Conservation (phyloP, 768 basidiomycete species). For the Pulveroboletus ravenelii region DNA sequence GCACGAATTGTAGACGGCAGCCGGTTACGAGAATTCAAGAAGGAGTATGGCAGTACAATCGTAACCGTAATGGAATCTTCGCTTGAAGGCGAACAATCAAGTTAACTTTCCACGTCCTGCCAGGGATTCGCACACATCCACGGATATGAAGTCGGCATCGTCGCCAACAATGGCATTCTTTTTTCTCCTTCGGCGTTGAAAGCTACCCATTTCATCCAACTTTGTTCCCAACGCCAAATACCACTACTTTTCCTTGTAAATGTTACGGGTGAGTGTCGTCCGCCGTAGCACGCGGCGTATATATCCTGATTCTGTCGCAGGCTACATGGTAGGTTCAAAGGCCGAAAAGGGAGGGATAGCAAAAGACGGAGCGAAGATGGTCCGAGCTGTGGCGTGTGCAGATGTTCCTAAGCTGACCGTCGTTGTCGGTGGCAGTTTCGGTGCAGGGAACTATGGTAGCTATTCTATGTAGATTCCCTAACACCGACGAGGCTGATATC, state of each 20-base stretch:
- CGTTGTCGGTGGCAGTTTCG: slow-evolving; percentile 89
- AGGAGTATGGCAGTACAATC: slow-evolving; percentile 88
- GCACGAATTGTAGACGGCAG: slow-evolving; percentile 89
- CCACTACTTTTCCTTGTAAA: slow-evolving; percentile 93
- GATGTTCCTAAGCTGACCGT: slow-evolving; percentile 94
- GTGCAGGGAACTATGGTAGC: slow-evolving; percentile 92
- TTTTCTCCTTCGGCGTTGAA: slow-evolving; percentile 93
- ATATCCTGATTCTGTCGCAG: slow-evolving; percentile 30
- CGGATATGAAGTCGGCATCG: slow-evolving; percentile 85
- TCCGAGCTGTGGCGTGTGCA: slow-evolving; percentile 89
- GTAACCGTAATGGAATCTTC: slow-evolving; percentile 58
- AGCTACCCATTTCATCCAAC: slow-evolving; percentile 91
- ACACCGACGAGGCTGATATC: slow-evolving; percentile 9
- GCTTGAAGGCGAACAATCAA: background rate
- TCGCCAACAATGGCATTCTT: slow-evolving; percentile 92
- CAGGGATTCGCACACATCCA: slow-evolving; percentile 88
- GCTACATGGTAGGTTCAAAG: slow-evolving; percentile 96
- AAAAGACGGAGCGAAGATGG: slow-evolving; percentile 95
- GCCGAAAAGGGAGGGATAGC: slow-evolving; percentile 94
- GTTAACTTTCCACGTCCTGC: slow-evolving; percentile 6
- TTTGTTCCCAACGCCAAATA: slow-evolving; percentile 87
- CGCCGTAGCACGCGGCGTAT: background rate
- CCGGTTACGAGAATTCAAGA: slow-evolving; percentile 92
- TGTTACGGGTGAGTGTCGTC: slow-evolving; percentile 60
- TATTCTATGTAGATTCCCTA: slow-evolving; percentile 2